Percentiles rank a stretch among this genome's conserved stretches.
Conservation (phyloP, 2,329 filamentous ascomycete species). For the Tolypocladium paradoxum region DNA sequence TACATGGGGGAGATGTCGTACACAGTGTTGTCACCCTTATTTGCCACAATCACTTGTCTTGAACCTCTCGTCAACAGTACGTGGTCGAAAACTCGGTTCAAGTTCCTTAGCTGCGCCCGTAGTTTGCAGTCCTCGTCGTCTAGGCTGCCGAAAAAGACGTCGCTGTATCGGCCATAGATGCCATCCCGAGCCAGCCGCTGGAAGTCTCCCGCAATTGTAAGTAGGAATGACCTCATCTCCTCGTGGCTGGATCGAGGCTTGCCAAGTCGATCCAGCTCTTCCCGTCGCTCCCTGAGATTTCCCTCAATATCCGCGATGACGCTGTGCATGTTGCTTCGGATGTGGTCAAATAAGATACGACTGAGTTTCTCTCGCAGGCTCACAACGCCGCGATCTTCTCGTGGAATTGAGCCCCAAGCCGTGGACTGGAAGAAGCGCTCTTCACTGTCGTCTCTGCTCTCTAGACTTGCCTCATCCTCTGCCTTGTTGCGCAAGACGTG, state of each 20-base stretch:
- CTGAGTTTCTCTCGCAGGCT: constrained; percentile 23
- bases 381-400: constrained; percentile 19
- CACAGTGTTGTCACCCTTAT: neutral
- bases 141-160: constrained; percentile 24
- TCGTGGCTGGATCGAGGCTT: constrained; percentile 6
- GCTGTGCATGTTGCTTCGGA: constrained; percentile 14
- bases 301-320: constrained; percentile 16
- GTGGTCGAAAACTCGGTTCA: constrained; percentile 19
- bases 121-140: constrained; percentile 12
- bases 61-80: constrained; percentile 15
- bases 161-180: constrained; percentile 17
- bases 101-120: constrained; percentile 18
- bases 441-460: constrained; percentile 19
- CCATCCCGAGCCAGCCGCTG: constrained; percentile 18
- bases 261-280: constrained; percentile 11
- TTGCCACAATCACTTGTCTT: constrained; percentile 6
- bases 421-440: constrained; percentile 18
- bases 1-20: constrained; percentile 10
- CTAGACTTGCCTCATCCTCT: constrained; percentile 18
- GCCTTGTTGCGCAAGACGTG: constrained; percentile 40
- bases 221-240: constrained; percentile 21
- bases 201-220: constrained; percentile 24
- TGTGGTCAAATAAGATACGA: constrained; percentile 16
- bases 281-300: constrained; percentile 10
- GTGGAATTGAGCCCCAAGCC: constrained; percentile 15